Evolutionary conservation across 768 basidiomycete species (phyloP).

Genomic region (Boletus rubropictus): DNA sequence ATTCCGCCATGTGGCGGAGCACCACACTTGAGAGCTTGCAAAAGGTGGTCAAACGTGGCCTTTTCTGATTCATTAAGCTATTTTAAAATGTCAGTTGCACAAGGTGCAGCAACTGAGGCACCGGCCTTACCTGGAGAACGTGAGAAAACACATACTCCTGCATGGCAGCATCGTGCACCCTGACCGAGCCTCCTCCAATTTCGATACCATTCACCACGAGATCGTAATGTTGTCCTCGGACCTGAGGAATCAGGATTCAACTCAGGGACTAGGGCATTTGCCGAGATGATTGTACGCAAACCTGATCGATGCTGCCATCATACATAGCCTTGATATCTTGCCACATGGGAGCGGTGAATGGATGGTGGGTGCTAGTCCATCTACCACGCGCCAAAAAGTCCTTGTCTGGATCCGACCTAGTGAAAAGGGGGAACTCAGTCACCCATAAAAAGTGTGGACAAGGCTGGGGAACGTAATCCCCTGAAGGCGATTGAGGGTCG

Average conservation of each 20-base stretch:
- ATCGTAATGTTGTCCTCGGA: conserved; percentile 95
- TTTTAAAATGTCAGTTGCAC: conserved; percentile 9
- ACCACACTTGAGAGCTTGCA: conserved; percentile 82
- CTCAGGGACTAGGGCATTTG: background rate
- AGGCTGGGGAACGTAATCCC: conserved; percentile 48
- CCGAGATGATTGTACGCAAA: conserved; percentile 27
- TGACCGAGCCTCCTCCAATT: conserved; percentile 90
- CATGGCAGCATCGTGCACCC: conserved; percentile 83
- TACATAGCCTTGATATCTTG: conserved; percentile 79
- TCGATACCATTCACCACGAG: conserved; percentile 91
- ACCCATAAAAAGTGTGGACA: conserved; percentile 89
- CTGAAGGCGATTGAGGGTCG: conserved; percentile 32
- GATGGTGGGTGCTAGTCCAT: conserved; percentile 92
- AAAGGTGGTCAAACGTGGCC: conserved; percentile 72
- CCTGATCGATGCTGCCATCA: conserved; percentile 56
- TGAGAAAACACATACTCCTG: conserved; percentile 77
- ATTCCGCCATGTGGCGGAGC: conserved; percentile 96
- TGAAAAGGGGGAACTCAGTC: conserved; percentile 92
- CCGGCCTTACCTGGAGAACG: conserved; percentile 64
- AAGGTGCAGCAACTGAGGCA: conserved; percentile 5
- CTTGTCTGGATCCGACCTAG: conserved; percentile 82
- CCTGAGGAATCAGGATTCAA: conserved; percentile 37
- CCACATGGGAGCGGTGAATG: conserved; percentile 94
- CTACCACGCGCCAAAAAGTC: conserved; percentile 77
- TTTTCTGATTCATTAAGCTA: conserved; percentile 73